Percentiles rank a stretch among this genome's conserved stretches.
Evolutionary conservation across 305 asterid species (phyloP).

Genomic region (Solanum hybrid): DNA sequence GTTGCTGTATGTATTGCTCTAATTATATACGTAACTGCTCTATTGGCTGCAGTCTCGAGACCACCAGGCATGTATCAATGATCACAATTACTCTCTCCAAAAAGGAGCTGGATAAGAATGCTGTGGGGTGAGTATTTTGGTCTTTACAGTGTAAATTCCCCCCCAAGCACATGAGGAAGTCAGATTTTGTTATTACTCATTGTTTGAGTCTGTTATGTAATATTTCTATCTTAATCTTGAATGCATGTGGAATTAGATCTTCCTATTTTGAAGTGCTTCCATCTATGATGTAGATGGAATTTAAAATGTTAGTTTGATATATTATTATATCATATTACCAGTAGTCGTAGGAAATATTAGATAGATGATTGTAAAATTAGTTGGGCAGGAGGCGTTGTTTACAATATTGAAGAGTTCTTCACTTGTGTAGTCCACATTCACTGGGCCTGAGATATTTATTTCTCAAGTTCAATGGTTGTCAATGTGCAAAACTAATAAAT

Average conservation of each 20-base stretch:
- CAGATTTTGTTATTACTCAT: background rate
- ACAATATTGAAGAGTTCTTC: background rate
- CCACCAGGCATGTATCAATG: conserved; percentile 95
- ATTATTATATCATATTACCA: background rate
- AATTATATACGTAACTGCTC: conserved; percentile 10
- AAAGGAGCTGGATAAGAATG: conserved; percentile 52
- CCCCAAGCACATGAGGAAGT: background rate
- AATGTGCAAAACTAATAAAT: background rate
- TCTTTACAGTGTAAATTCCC: background rate
- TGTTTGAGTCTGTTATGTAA: background rate
- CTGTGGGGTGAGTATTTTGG: conserved; percentile 56
- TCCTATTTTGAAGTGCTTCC: background rate
- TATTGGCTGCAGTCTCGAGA: conserved; percentile 52
- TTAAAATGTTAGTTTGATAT: background rate
- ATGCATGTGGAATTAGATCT: background rate
- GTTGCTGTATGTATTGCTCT: background rate
- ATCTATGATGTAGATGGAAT: background rate
- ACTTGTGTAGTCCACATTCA: background rate
- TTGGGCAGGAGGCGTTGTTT: background rate
- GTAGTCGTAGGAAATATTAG: background rate
- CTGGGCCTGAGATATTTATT: background rate
- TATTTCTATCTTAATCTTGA: background rate
- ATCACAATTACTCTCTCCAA: conserved; percentile 78
- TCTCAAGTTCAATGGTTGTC: background rate
- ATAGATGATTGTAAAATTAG: background rate